Base-by-base conservation (phyloP, 495 filamentous ascomycete genomes). In the Penicillium malachiteum region DNA sequence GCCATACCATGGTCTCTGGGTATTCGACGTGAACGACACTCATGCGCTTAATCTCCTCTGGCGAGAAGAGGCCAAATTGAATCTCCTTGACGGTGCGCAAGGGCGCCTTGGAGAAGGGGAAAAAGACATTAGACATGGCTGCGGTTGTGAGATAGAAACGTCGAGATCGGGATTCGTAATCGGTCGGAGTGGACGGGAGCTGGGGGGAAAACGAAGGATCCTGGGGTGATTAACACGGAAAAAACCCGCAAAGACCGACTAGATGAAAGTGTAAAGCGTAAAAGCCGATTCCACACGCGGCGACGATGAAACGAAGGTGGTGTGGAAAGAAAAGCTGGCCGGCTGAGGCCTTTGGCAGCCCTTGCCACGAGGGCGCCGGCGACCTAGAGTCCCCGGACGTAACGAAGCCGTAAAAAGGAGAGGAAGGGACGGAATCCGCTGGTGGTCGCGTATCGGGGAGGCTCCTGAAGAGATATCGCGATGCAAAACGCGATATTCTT, bases 1-100 rank as follows among this genome's bases (percentile, higher is more conserved):
- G n/a, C 33, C 80, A 61, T 70, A 86, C 84, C 95, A 97, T 96
- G 8, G 94, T 97, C 81, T 99, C 94, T 1, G 94, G 92, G 65
- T 97, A 96, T 69, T 90, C 79, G 56, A 99, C 91, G 63, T 92
- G 88, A 32, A 84, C 86, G 45, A 97, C 92, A 75, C 92, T 96
- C 91, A 96, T 92, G 55, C 84, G 88, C 78, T 97, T 97, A 75
- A 96, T 95, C 73, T 99, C 95, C 68, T 97, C 93, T 1, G 95
- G 94, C 14, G 92, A 92, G 65, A 96, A 78, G 56, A 99, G 85
- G 64, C 94, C 94, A 73, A 99, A 99, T 77, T 97, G 95, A 59
- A 99, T 96, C 81, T 97, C 94, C 81, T 96, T 84, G 58, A 99
- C 90, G 52, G 87, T 91, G 78, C 91, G 91, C 82, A 96, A 78